Evolutionary conservation across 2,329 filamentous ascomycete species (phyloP).

Genomic region (Penicillium corylophilum): DNA sequence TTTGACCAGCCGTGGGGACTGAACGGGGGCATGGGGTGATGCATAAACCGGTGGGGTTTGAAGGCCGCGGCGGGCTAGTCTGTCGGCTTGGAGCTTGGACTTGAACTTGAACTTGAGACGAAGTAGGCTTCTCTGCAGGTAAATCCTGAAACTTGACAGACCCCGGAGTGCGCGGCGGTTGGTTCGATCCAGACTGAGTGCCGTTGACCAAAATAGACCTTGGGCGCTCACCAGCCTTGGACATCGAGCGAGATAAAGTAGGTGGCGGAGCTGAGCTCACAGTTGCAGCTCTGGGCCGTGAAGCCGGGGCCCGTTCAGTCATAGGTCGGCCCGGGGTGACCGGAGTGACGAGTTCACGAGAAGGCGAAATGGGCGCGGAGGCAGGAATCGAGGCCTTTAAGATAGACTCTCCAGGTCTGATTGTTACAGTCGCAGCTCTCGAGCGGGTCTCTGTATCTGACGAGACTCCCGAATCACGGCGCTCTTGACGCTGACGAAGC

Average conservation of each 20-base stretch:
- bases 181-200: neutral
- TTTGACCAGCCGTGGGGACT: constrained; percentile 59
- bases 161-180: constrained; percentile 3
- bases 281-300: constrained; percentile 11
- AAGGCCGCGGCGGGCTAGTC: constrained; percentile 13
- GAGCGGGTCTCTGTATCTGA: constrained; percentile 15
- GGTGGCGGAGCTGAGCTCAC: constrained; percentile 3
- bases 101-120: neutral
- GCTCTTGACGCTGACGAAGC: constrained; percentile 30
- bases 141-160: constrained; percentile 16
- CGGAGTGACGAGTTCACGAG: constrained; percentile 5
- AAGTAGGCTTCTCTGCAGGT: neutral
- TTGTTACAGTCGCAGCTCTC: neutral
- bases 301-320: constrained; percentile 1
- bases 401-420: constrained; percentile 5
- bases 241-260: neutral
- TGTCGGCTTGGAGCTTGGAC: constrained; percentile 1
- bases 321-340: neutral
- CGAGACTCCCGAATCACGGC: constrained; percentile 18
- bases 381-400: constrained; percentile 1
- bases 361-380: constrained; percentile 8
- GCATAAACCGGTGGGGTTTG: constrained; percentile 21
- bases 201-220: constrained; percentile 12
- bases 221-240: neutral
- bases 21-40: constrained; percentile 71